A percentile compares a stretch with the other conserved stretches of the same genome.
These are phyloP conservation scores for Cladosporium sphaerospermum DNA, from an alignment of 2,329 filamentous ascomycete genomes.

Conservation along the genomic window DNA sequence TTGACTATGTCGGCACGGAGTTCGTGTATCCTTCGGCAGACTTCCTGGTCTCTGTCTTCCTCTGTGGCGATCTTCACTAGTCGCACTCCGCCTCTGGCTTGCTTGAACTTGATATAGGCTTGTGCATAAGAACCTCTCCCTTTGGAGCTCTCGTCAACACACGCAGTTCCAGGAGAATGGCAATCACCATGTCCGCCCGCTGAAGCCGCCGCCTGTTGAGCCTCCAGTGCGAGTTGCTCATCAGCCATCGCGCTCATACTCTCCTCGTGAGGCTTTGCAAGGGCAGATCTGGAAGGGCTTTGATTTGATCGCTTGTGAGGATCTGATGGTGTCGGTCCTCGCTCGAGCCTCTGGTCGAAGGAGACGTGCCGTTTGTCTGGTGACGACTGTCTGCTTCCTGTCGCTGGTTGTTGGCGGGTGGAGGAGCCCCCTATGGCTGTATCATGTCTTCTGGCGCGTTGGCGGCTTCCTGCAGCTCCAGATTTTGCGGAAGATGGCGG, in stretches of 20 bases:
- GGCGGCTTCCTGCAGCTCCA: background rate
- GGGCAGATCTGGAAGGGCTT: background rate
- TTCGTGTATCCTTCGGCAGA: background rate
- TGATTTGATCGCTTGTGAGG: background rate
- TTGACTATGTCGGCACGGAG: background rate
- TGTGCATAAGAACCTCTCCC: too few relatives aligned
- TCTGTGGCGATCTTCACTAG: background rate
- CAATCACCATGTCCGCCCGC: too few relatives aligned
- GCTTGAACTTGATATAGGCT: too few relatives aligned
- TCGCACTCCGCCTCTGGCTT: too few relatives aligned
- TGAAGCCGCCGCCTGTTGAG: too few relatives aligned
- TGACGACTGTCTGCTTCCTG: background rate
- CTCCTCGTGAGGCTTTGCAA: background rate
- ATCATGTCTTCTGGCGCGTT: background rate
- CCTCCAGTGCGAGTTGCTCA: background rate
- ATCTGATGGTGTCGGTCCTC: background rate
- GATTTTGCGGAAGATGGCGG: too few relatives aligned
- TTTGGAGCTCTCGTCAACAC: too few relatives aligned
- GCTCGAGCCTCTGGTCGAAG: background rate
- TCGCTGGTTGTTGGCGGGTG: background rate
- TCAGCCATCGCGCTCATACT: background rate
- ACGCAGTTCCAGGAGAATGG: too few relatives aligned
- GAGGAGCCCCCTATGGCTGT: background rate
- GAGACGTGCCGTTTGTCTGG: conserved; percentile 1
- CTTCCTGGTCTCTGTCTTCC: background rate